Evolutionary conservation across 192 early-diverging fungal species (phyloP).

Genomic region (Polychytrium aggregatum): DNA sequence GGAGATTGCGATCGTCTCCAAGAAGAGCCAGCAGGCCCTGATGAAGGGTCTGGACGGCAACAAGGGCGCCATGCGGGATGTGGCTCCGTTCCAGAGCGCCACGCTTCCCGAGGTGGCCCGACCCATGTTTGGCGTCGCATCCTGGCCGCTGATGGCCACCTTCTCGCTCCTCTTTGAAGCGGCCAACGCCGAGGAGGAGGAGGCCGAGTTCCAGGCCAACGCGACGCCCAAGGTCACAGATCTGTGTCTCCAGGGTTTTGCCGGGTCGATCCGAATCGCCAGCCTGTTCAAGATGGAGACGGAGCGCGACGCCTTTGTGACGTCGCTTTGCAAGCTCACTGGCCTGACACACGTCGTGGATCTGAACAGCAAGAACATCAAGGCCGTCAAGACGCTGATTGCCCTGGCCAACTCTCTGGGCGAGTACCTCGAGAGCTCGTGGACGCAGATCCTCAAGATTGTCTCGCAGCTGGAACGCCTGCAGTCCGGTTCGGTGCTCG

Average conservation of each 20-base stretch:
- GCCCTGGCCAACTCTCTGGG: slow-evolving; percentile 52
- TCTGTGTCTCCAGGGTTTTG: slow-evolving; percentile 69
- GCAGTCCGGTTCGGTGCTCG: slow-evolving; percentile 53
- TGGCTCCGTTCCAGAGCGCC: slow-evolving; percentile 29
- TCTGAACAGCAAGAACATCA: slow-evolving; percentile 84
- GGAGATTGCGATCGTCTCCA: slow-evolving; percentile 42
- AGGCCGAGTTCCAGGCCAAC: slow-evolving; percentile 2
- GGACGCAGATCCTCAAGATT: slow-evolving; percentile 74
- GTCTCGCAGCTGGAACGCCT: slow-evolving; percentile 82
- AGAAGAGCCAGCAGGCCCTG: slow-evolving; percentile 40
- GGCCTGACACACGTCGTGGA: slow-evolving; percentile 71
- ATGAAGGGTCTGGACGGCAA: slow-evolving; percentile 9
- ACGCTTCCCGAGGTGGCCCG: slow-evolving; percentile 29
- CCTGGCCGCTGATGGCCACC: slow-evolving; percentile 45
- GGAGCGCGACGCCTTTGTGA: slow-evolving; percentile 85
- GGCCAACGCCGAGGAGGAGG: slow-evolving; percentile 18
- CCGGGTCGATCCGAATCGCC: slow-evolving; percentile 66
- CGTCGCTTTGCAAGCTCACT: slow-evolving; percentile 79
- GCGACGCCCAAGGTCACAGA: slow-evolving; percentile 37
- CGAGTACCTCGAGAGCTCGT: slow-evolving; percentile 45
- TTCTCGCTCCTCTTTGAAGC: slow-evolving; percentile 43
- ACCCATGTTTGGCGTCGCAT: slow-evolving; percentile 42
- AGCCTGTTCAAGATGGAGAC: slow-evolving; percentile 80
- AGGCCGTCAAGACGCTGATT: slow-evolving; percentile 77
- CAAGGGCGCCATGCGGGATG: slow-evolving; percentile 3